Conservation (phyloP, 2,329 filamentous ascomycete genomes). For the Exserohilum rostratum region DNA sequence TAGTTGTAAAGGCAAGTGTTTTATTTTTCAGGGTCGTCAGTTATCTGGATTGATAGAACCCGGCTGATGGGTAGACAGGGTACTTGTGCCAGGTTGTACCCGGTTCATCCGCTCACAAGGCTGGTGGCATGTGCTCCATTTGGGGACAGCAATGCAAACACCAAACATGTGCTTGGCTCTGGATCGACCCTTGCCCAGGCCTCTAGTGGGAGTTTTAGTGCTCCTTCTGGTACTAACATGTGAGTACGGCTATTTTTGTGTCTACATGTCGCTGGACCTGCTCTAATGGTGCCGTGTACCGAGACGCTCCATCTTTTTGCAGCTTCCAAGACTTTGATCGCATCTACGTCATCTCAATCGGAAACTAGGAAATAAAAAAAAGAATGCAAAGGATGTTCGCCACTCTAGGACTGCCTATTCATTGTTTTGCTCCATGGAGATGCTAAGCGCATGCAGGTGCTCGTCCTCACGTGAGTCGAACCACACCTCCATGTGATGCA, state of each 20-base stretch:
- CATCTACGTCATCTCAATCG: no score
- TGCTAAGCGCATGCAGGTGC: background rate
- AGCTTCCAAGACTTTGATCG: no score
- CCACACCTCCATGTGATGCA: background rate
- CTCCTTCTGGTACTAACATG: background rate
- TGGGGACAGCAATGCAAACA: background rate
- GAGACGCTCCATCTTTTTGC: background rate
- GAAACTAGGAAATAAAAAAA: no score
- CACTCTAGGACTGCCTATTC: no score
- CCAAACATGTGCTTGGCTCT: background rate
- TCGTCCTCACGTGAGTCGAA: conserved; percentile 1
- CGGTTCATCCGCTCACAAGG: conserved; percentile 5
- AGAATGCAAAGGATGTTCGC: no score
- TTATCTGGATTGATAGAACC: no score
- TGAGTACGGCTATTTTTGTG: background rate
- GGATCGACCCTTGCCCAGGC: background rate
- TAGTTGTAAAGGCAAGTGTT: background rate
- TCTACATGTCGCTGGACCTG: background rate
- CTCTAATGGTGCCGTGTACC: no score
- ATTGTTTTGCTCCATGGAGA: no score
- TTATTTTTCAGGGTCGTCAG: background rate
- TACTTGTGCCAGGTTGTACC: background rate
- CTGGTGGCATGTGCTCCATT: background rate
- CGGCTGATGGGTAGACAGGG: background rate
- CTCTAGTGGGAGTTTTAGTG: no score